Evolutionary conservation across 176 grass and related monocot species (phyloP), one percentile per base, ranked within the genome.

Genomic region (Musa itinerans): DNA sequence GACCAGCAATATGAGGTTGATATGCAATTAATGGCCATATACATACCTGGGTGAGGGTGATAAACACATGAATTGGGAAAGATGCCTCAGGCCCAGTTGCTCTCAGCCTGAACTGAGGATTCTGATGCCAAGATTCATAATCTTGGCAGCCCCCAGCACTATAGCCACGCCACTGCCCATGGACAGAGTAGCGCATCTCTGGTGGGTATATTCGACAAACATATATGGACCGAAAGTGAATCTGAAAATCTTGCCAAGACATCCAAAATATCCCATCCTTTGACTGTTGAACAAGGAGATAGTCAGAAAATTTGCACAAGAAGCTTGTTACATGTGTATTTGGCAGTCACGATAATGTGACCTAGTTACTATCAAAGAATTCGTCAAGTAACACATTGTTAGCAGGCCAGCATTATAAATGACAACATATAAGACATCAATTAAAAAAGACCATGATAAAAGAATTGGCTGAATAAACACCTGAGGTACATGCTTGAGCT

Each of bases 211-310:
- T 91, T 78, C 95, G 95, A 15, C 95, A 99, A 66, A 94, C 83
- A 84, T 94, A 99, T 89, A 99, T 99, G 65, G 95, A 99, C 50
- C 95, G 84, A 74, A 99, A 99, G 72, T 99, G 95, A 59, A 99
- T 99, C 78, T 99, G 95, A 78, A 99, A 99, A 71, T 99, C 95
- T 94, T 99, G 95, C 95, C 95, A 99, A 73, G 90, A 99, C 95
- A 99, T 99, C 95, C 95, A 99, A 82, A 99, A 99, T 77, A 99
- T 88, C 62, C 95, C 95, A 84, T 99, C 87, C 85, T 99, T 92
- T 2, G 95, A 91, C 90, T 99, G 81, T 63, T 71, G 17, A 27
- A 48, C 73, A 74, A 82, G 23, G 66, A 74, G 81, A 72, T 80
- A 43, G 24, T 74, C 24, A 83, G 29, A 74, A 53, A 26, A 17